Evolutionary conservation across 129 eudicot genomes (phyloP).

Genomic region (Oenanthe sinensis): DNA sequence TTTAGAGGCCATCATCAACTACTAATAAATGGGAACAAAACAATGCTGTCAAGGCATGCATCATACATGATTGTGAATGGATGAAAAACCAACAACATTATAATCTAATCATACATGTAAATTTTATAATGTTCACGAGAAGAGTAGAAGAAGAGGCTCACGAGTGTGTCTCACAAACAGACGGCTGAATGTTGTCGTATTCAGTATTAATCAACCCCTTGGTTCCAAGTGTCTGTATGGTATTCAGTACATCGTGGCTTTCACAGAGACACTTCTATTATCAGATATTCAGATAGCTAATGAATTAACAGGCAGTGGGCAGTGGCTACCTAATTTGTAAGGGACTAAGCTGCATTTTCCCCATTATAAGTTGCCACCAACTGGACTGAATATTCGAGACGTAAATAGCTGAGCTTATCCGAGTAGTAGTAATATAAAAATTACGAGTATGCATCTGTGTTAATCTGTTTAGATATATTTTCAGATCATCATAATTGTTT

Average conservation of each 20-base stretch:
- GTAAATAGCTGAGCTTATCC: neutral
- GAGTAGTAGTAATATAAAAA: neutral
- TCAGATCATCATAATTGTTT: too few relatives aligned
- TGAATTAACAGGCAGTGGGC: neutral
- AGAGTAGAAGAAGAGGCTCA: neutral
- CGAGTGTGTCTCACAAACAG: constrained; percentile 8
- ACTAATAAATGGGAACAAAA: neutral
- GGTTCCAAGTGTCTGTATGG: constrained; percentile 4
- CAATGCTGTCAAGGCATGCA: neutral
- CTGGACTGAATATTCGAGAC: neutral
- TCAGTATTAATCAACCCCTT: neutral
- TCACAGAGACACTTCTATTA: neutral
- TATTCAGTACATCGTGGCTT: neutral
- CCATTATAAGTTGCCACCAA: neutral
- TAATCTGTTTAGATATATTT: too few relatives aligned
- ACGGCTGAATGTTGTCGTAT: constrained; percentile 1
- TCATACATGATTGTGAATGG: neutral
- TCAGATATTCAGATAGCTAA: neutral
- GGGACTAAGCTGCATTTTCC: neutral
- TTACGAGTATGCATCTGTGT: neutral
- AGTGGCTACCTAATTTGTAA: neutral
- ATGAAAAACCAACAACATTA: neutral
- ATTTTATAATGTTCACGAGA: neutral
- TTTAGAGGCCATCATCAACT: neutral
- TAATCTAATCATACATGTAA: neutral